Percentiles rank a stretch among this genome's conserved stretches.
Evolutionary conservation across 805 yeast species (phyloP).

Genomic region (Citeromyces matritensis): DNA sequence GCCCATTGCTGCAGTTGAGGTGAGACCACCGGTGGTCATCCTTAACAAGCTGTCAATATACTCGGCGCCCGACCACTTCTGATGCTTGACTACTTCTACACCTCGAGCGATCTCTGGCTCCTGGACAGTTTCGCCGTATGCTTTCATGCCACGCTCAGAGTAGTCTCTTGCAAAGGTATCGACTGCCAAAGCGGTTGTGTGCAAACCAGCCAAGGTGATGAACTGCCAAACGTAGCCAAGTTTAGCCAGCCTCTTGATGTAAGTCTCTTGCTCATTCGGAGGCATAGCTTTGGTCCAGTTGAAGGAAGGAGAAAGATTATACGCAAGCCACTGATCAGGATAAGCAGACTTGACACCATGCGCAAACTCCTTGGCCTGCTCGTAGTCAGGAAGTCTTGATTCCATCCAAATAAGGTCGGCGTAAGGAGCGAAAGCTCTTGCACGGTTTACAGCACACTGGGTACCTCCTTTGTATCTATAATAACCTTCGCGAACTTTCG

Average conservation of each 20-base stretch:
- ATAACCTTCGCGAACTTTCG: constrained; percentile 94
- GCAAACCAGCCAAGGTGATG: constrained; percentile 93
- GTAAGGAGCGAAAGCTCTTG: constrained; percentile 87
- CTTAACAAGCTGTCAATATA: constrained; percentile 84
- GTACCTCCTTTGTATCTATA: constrained; percentile 95
- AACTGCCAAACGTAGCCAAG: constrained; percentile 96
- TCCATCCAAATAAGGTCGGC: constrained; percentile 98
- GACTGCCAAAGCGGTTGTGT: constrained; percentile 86
- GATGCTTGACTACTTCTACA: constrained; percentile 95
- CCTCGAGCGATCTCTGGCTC: constrained; percentile 75
- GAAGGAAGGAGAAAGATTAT: constrained; percentile 93
- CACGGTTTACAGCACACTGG: constrained; percentile 94
- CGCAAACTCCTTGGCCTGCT: constrained; percentile 90
- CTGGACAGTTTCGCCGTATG: constrained; percentile 83
- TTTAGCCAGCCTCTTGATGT: constrained; percentile 71
- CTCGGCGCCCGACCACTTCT: constrained; percentile 98
- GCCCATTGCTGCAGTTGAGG: constrained; percentile 97
- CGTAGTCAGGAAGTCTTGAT: constrained; percentile 85
- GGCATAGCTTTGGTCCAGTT: constrained; percentile 96
- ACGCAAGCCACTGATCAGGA: constrained; percentile 94
- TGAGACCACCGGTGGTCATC: constrained; percentile 86
- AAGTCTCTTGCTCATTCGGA: constrained; percentile 75
- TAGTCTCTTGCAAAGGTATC: constrained; percentile 74
- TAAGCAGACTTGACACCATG: constrained; percentile 68
- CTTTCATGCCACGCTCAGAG: constrained; percentile 81